Evolutionary conservation across 2,329 filamentous ascomycete genomes (phyloP), one percentile per base, ranked within the genome.

Genomic region (Colletotrichum liaoningense): DNA sequence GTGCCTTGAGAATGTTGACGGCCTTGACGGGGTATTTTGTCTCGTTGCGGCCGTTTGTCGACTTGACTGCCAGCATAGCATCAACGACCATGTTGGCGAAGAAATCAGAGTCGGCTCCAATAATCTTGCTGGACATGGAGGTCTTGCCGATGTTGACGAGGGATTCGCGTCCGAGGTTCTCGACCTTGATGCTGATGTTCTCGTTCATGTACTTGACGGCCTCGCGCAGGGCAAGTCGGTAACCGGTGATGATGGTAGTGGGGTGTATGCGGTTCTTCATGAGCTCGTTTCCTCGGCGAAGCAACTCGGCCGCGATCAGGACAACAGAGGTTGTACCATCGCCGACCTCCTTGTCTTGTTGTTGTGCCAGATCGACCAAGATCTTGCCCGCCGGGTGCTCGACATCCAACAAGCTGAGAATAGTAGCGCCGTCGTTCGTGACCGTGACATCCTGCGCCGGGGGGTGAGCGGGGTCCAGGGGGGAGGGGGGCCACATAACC

Each of bases 191-290:
- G 88, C 94, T 96, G 83, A 99, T 93, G 83, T 98, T 98, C 85
- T 99, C 97, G 86, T 95, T 96, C 93, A 99, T 97, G 86, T 98
- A 99, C 86, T 97, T 97, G 82, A 99, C 93, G 72, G 97, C 97
- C 88, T 99, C 97, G 80, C 97, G 91, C 78, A 99, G 90, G 74
- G 97, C 97, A 80, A 99, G 90, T 80, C 97, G 91, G 90, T 99
- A 99, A 80, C 97, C 97, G 75, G 95, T 98, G 83, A 99, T 99
- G 86, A 99, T 98, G 74, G 97, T 99, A 30, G 97, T 99, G 69
- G 97, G 97, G 87, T 99, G 97, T 90, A 99, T 99, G 83, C 95
- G 94, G 91, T 98, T 99, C 89, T 97, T 98, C 94, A 98, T 97
- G 77, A 99, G 90, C 87, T 99, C 97, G 88, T 99, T 99, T 76